Base-by-base conservation (phyloP, 495 filamentous ascomycete species). In the Hypoxylon lienhwacheense region DNA sequence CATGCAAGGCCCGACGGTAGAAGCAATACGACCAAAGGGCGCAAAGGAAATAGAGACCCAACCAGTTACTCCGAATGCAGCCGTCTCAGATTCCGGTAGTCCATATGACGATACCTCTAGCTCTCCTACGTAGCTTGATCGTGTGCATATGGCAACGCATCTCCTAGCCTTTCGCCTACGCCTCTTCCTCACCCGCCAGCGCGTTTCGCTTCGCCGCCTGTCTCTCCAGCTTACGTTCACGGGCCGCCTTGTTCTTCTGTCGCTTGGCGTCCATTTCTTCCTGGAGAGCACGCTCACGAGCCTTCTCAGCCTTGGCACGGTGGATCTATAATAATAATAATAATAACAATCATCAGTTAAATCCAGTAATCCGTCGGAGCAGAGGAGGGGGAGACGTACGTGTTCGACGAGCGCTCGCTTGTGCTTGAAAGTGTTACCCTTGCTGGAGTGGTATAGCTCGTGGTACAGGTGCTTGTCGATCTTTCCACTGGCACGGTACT, bases 351-450 rank as follows among this genome's bases (percentile, higher is more conserved):
- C 47, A 55, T 40, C 28, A 21, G 17, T 39, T 11, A 7, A 12
- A 11, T 10, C 15, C 12, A n/a, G n/a, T n/a, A n/a, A n/a, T n/a
- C n/a, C 7, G 24, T 24, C 29, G 45, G 7, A 64, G 35, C 21
- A 46, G 26, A 20, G n/a, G 19, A 19, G 24, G 21, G 17, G 4
- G 22, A n/a, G 68, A 90, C 93, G 71, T 89, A 98, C 93, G 81
- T 98, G 93, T 81, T 99, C 93, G 73, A 99, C 90, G 65, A 99
- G 85, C 60, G 89, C 93, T 71, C 93, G 87, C 90, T 96, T 99
- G 87, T 99, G 93, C 90, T 99, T 99, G 87, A 99, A 99, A 73
- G 93, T 92, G 85, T 99, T 99, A 95, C 93, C 93, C 91, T 99
- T 99, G 86, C 86, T 88, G 67, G 95, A 79, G 76, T 96, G 91